Conservation (phyloP, 2,329 filamentous ascomycete species). For the Aspergillus ruber region DNA sequence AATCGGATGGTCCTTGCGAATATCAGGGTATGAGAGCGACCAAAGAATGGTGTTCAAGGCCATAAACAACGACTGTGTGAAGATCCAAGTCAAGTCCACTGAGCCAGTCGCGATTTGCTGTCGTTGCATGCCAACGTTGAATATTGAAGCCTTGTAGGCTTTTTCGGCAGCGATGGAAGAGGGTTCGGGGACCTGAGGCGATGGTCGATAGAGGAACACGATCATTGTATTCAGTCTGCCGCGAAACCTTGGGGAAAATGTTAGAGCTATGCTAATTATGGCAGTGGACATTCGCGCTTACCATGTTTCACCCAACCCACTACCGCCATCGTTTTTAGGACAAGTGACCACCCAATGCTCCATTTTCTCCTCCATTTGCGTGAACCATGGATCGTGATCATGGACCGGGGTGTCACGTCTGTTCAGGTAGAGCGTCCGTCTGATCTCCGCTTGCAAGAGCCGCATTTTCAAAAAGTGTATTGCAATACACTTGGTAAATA, state of each 20-base stretch:
- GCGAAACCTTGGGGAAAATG: constrained; percentile 45
- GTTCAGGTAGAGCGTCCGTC: constrained; percentile 76
- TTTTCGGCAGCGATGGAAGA: constrained; percentile 69
- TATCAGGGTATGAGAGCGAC: constrained; percentile 79
- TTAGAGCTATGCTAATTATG: neutral
- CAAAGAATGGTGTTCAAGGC: constrained; percentile 86
- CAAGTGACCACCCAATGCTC: constrained; percentile 71
- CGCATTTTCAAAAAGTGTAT: constrained; percentile 95
- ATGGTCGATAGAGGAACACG: constrained; percentile 80
- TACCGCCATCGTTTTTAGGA: constrained; percentile 63
- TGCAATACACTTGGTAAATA: constrained; percentile 77
- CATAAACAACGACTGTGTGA: constrained; percentile 84
- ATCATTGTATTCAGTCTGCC: constrained; percentile 79
- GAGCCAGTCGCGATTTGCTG: constrained; percentile 70
- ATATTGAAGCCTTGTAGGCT: constrained; percentile 76
- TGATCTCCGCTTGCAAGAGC: constrained; percentile 78
- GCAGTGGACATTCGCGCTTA: constrained; percentile 39
- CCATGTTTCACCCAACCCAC: constrained; percentile 73
- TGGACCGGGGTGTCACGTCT: constrained; percentile 69
- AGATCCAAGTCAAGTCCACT: constrained; percentile 90
- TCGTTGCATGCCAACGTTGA: constrained; percentile 73
- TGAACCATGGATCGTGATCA: constrained; percentile 83
- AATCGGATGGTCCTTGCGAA: constrained; percentile 64
- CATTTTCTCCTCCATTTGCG: constrained; percentile 69
- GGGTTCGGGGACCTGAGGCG: constrained; percentile 83